Evolutionary conservation across 495 filamentous ascomycete genomes (phyloP), one percentile per base, ranked within the genome.

Genomic region (Pyrenopolyporus hunteri): DNA sequence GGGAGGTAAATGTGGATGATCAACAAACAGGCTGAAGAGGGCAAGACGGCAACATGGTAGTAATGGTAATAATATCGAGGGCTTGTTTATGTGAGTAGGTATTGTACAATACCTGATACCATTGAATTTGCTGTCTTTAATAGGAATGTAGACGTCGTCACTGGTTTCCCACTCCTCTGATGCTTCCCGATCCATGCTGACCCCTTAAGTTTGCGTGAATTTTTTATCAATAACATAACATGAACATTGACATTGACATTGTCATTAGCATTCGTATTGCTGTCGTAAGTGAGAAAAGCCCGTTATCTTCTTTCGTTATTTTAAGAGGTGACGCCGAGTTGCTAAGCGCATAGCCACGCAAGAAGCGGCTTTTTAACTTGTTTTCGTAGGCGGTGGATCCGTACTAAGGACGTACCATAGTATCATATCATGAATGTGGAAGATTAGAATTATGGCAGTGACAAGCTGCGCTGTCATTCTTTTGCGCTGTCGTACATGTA

Each of bases 281-380:
- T 45, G 10, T 45, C 42, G n/a, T 45, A 20, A 28, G 22, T 23
- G 23, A 47, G 3, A 14, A 44, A 16, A 51, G 31, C 31, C 6
- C 47, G 28, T 11, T 32, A 33, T 11, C 8, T 44, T 36, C 52
- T 50, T n/a, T n/a, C n/a, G n/a, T n/a, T n/a, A n/a, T n/a, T 26
- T 40, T 49, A 59, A 46, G 35, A 44, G 14, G 50, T 29, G 37
- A 62, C 17, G 44, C 14, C 32, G 9, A 14, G 23, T 39, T 13
- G 11, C 19, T 52, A 28, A 37, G 42, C 13, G 37, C 35, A 46
- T 20, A 19, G 61, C 61, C 55, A 55, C 55, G 22, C 48, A 55
- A n/a, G n/a, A n/a, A 54, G 61, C 49, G 32, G 32, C 55, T 55
- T 48, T 48, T 45, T 28, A 50, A 20, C 44, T 35, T 37, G n/a